Evolutionary conservation across 345 rosid genomes (phyloP).

Genomic region (Salix arbutifolia): DNA sequence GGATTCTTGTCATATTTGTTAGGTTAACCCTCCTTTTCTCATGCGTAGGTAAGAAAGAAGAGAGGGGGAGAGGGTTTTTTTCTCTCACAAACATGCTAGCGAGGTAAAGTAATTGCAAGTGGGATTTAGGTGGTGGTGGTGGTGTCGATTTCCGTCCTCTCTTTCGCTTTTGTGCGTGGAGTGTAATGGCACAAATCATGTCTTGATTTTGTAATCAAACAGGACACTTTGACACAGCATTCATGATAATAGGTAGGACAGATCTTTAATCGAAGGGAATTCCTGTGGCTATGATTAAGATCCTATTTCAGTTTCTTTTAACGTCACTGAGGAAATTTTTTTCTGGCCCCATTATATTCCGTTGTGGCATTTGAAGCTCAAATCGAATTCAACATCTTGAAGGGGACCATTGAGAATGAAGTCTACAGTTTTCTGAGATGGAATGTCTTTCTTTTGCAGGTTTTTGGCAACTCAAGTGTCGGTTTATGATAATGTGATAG

Average conservation of each 20-base stretch:
- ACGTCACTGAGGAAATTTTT: background rate
- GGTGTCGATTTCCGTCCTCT: background rate
- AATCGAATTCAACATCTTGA: background rate
- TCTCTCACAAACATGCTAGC: background rate
- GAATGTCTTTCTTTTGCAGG: background rate
- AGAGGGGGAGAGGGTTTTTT: too few species aligned
- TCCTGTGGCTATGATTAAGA: background rate
- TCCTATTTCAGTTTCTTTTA: background rate
- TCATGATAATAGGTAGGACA: background rate
- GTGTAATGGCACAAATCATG: slow-evolving; percentile 23
- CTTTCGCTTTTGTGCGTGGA: background rate
- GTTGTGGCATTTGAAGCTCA: background rate
- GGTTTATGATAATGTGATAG: background rate
- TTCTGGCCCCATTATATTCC: background rate
- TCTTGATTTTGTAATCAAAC: slow-evolving; percentile 1
- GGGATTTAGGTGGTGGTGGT: background rate
- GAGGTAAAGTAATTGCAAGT: background rate
- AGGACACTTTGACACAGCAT: background rate
- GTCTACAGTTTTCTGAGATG: background rate
- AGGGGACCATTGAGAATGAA: background rate
- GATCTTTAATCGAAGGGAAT: background rate
- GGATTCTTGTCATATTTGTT: background rate
- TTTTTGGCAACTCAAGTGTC: background rate
- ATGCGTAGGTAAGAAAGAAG: background rate
- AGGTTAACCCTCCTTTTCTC: slow-evolving; percentile 1